Evolutionary conservation across 192 early-diverging fungal genomes (phyloP), one percentile per base, ranked within the genome.

Genomic region (Podila epicladia): DNA sequence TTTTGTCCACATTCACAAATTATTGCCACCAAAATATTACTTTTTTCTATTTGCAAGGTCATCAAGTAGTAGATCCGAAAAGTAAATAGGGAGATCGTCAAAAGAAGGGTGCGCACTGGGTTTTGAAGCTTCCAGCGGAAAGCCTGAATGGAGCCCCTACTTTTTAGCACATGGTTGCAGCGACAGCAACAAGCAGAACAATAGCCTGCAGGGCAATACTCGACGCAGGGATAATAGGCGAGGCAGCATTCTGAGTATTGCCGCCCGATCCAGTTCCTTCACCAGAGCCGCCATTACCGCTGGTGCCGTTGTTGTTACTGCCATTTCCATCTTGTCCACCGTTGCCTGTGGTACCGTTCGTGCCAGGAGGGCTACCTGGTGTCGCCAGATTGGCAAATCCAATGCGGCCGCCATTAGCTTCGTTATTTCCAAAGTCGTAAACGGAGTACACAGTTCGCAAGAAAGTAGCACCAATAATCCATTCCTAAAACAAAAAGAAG

Each of bases 381-480:
- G 64, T 26, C 4, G 35, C 20, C 64, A 65, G 48, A 20, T 50
- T 24, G 9, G 64, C 64, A 50, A 65, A 65, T 4, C 64, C 64
- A 41, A 65, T 65, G 7, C 64, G 59, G 12, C 28, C 31, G 35
- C 28, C 59, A 5, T 15, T 26, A 5, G 64, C 24, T 20, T 32
- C 37, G 13, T 26, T 50, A 0, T 38, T 66, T 2, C 59, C 74
- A 58, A 72, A 86, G 45, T 86, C 83, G 68, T 69, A 86, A 0
- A 86, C 85, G 8, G 78, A 64, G 38, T 84, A 86, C 31, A 73
- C 84, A 51, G 31, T 79, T 28, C 63, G 62, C n/a, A 86, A 61
- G 41, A 86, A 86, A 0, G 67, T 62, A 53, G 84, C 83, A 13
- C 85, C 85, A 19, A 86, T 38, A n/a, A 79, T 62, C 28, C 64